Percentiles rank a stretch among this genome's conserved stretches.
phyloP scores from a whole-genome alignment of 2,329 filamentous ascomycete species.

The Tothia fuscella region DNA sequence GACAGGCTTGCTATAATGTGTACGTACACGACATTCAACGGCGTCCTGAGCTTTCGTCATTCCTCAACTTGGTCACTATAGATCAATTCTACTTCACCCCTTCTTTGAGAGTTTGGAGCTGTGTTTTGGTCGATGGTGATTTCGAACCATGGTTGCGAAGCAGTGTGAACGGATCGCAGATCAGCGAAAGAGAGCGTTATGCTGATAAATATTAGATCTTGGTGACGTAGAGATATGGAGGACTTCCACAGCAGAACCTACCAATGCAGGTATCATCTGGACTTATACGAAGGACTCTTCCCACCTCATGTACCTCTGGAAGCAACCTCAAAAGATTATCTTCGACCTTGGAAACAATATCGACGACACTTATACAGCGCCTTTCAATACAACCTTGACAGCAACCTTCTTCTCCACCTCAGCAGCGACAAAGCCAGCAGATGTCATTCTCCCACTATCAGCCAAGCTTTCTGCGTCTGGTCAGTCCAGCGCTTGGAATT shows the following conservation, averaged over 20 bases:
- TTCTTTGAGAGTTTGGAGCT: no score
- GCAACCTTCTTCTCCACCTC: slow-evolving; percentile 51
- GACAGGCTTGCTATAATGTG: slow-evolving; percentile 7
- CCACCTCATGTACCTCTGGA: slow-evolving; percentile 57
- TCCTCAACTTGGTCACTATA: no score
- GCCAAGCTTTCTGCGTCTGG: slow-evolving; percentile 22
- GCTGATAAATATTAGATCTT: slow-evolving; percentile 63
- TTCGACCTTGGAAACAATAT: slow-evolving; percentile 70
- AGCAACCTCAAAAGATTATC: slow-evolving; percentile 57
- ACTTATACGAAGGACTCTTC: slow-evolving; percentile 71
- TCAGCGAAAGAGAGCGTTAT: no score
- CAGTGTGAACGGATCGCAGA: no score
- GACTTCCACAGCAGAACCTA: slow-evolving; percentile 73
- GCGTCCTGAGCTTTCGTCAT: no score
- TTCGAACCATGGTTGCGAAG: no score
- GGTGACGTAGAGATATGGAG: slow-evolving; percentile 71
- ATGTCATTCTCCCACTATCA: slow-evolving; percentile 6
- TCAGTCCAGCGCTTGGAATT: slow-evolving; percentile 51
- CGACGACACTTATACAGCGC: slow-evolving; percentile 56
- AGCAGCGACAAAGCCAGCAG: background rate
- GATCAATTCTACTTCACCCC: no score
- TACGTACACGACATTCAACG: background rate
- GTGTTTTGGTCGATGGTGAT: no score
- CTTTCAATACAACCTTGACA: slow-evolving; percentile 62
- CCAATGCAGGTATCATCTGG: slow-evolving; percentile 58